Conservation (phyloP, 2,329 filamentous ascomycete species). For the Cladosporium colombiae region DNA sequence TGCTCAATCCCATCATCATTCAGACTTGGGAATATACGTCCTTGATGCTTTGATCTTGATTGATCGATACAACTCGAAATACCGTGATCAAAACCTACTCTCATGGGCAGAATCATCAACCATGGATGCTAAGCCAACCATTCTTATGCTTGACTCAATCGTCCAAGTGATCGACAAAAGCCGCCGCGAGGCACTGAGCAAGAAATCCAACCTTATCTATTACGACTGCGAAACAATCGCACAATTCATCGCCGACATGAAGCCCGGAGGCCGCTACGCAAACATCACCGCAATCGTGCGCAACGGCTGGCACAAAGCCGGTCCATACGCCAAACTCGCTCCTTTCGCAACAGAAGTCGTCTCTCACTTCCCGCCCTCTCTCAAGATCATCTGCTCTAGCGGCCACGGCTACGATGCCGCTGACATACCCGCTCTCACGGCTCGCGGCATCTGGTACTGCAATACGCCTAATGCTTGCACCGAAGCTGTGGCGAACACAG, state of each 20-base stretch:
- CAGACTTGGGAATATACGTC: no score
- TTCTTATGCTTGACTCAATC: constrained; percentile 21
- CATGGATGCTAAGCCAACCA: constrained; percentile 2
- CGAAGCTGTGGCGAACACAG: constrained; percentile 71
- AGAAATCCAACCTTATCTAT: constrained; percentile 39
- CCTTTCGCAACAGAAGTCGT: constrained; percentile 26
- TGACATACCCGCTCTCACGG: constrained; percentile 42
- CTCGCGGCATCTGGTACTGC: constrained; percentile 66
- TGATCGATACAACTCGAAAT: no score
- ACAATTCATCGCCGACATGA: constrained; percentile 41
- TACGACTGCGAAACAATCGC: constrained; percentile 40
- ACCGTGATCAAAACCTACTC: no score
- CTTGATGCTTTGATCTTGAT: no score
- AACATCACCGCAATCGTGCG: constrained; percentile 51
- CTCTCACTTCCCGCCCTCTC: constrained; percentile 48
- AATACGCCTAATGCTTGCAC: constrained; percentile 69
- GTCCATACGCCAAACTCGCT: constrained; percentile 41
- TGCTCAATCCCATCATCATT: no score
- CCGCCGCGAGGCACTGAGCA: constrained; percentile 37
- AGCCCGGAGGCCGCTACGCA: constrained; percentile 40
- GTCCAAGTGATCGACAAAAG: constrained; percentile 34
- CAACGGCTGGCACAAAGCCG: constrained; percentile 64
- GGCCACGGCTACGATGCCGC: constrained; percentile 66
- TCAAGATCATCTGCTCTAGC: constrained; percentile 58
- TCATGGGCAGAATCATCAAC: no score